These are phyloP conservation scores for Plenodomus lindquistii DNA, from an alignment of 2,329 filamentous ascomycete genomes.

Conservation along the genomic window DNA sequence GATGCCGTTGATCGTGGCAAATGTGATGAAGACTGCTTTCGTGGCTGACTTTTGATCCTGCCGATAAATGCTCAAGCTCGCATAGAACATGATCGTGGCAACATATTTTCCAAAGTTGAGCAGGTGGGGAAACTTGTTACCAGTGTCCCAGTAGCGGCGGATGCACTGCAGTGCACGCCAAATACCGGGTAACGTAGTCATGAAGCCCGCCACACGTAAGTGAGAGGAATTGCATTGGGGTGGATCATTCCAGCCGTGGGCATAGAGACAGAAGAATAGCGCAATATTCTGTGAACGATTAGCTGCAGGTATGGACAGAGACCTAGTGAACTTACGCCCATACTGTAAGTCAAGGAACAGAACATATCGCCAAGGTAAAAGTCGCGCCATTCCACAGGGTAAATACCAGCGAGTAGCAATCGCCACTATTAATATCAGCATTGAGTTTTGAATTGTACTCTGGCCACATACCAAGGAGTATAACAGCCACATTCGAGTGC, in stretches of 20 bases:
- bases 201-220: slow-evolving; percentile 83
- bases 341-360: slow-evolving; percentile 89
- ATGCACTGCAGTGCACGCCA: slow-evolving; percentile 92
- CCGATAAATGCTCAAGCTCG: slow-evolving; percentile 80
- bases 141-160: slow-evolving; percentile 83
- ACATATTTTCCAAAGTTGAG: slow-evolving; percentile 91
- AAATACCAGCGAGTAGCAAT: slow-evolving; percentile 79
- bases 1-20: slow-evolving; percentile 78
- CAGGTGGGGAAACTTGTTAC: slow-evolving; percentile 87
- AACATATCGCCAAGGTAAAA: slow-evolving; percentile 99
- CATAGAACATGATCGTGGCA: slow-evolving; percentile 79
- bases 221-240: slow-evolving; percentile 81
- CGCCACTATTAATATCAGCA: slow-evolving; percentile 67
- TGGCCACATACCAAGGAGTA: slow-evolving; percentile 75
- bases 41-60: slow-evolving; percentile 65
- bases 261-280: slow-evolving; percentile 93
- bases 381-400: slow-evolving; percentile 94
- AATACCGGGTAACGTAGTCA: slow-evolving; percentile 79
- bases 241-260: slow-evolving; percentile 74
- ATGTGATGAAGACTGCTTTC: slow-evolving; percentile 74
- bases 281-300: slow-evolving; percentile 69
- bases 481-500: slow-evolving; percentile 80
- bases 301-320: not conserved
- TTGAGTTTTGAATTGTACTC: not conserved
- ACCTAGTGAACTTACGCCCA: slow-evolving; percentile 65